A percentile compares a stretch with the other conserved stretches of the same genome.
Evolutionary conservation across 805 yeast genomes (phyloP).

Genomic region (Starmerella gropengiesseri): DNA sequence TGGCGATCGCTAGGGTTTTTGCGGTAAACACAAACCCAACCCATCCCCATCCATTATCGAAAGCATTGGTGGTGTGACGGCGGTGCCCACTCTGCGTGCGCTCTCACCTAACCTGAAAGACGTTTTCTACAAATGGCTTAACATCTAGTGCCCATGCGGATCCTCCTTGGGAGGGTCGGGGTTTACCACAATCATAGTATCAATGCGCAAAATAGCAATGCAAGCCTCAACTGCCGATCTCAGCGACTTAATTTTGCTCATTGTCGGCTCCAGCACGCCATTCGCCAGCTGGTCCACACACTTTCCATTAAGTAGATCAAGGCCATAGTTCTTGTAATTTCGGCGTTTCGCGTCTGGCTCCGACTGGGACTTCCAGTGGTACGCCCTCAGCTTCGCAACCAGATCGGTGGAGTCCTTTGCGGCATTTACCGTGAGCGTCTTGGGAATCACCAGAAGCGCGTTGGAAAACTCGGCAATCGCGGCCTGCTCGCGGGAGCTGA

Average conservation of each 20-base stretch:
- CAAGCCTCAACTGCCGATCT: conserved; percentile 97
- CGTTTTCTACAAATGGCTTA: too few relatives aligned
- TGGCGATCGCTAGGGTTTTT: too few relatives aligned
- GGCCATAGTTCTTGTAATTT: conserved; percentile 80
- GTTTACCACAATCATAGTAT: conserved; percentile 94
- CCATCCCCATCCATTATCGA: too few relatives aligned
- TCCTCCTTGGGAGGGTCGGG: conserved; percentile 79
- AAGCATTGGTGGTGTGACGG: too few relatives aligned
- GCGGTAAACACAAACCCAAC: too few relatives aligned
- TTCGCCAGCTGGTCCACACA: conserved; percentile 70
- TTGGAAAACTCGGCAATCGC: conserved; percentile 96
- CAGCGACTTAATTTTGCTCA: conserved; percentile 82
- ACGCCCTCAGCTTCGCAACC: conserved; percentile 88
- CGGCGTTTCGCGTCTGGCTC: conserved; percentile 76
- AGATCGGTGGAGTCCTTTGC: conserved; percentile 94
- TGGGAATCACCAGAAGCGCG: conserved; percentile 83
- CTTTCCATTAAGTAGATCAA: conserved; percentile 84
- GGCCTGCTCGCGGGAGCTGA: conserved; percentile 92
- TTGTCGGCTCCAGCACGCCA: conserved; percentile 93
- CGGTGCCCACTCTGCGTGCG: too few relatives aligned
- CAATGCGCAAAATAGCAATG: conserved; percentile 91
- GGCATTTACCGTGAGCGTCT: conserved; percentile 92
- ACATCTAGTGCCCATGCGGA: conserved; percentile 63
- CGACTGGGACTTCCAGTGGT: conserved; percentile 88
- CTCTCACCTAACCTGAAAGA: too few relatives aligned